Evolutionary conservation across 2,329 filamentous ascomycete genomes (phyloP), one percentile per base, ranked within the genome.

Genomic region (Macrophomina phaseolina): DNA sequence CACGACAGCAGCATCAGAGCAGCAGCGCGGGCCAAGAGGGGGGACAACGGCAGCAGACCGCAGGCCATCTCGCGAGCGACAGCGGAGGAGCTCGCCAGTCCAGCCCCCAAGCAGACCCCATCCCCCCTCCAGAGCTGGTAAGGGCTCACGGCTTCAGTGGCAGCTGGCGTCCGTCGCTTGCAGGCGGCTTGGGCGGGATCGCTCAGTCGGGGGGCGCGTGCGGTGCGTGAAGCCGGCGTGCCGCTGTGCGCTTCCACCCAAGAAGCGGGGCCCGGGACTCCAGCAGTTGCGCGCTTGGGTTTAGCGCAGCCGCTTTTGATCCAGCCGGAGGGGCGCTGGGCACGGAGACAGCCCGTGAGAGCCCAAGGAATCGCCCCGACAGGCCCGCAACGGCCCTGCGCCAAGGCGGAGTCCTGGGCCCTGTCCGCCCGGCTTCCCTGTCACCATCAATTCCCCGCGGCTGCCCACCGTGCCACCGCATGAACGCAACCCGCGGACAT

Each of bases 401-500:
- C 52, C 52, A 23, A 18, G 52, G 5, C 23, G 23, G 12, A 30
- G 38, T 36, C 14, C 16, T 34, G 28, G 28, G 38, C 11, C 18
- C 8, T 14, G 58, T 23, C 55, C 38, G 32, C 23, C 45, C 45
- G 58, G 18, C 52, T 23, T 23, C 23, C 28, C 28, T 34, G 36
- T 34, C 52, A 18, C n/a, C 38, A 45, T 14, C 38, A n/a, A 40
- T 40, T 18, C 38, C 38, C 18, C 40, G 40, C 56, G 42, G 30
- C 42, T 32, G 34, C 18, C 32, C 18, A 16, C n/a, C n/a, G 42
- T 62, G 58, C 58, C 58, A 62, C 58, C 49, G 58, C 58, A 62
- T 62, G 58, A 62, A 62, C 61, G 61, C 61, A 18, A 51, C 61
- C 45, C 61, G 38, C 40, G 52, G 48, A 14, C 48, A 53, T 42